Base-by-base conservation (phyloP, 345 rosid genomes). In the Murraya koenigii region DNA sequence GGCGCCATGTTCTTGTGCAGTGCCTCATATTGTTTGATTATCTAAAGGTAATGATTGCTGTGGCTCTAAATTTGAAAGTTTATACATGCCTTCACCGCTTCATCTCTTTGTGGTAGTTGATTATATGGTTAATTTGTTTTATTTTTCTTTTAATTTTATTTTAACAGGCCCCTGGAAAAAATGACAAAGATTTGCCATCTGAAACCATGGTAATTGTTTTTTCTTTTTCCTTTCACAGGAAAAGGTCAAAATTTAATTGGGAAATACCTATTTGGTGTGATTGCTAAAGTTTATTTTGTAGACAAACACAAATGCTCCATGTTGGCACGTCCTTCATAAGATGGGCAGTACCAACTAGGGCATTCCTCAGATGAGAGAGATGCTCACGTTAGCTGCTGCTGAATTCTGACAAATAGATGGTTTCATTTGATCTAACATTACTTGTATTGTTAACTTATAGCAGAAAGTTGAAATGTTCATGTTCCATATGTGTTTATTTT, bases 1-100 rank as follows among this genome's bases (percentile, higher is more conserved):
- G 98, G 23, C 94, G 98, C 69, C 98, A 96, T 82, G 84, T 96
- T 86, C 98, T 96, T 77, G 91, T 96, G 74, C 99, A 96, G 86
- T 92, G 99, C 87, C 97, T 96, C 80, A 94, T 94, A 82, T 77
- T 96, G 82, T 96, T 96, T 75, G 97, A 96, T 82, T 94, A 90
- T 84, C 87, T 96, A 75, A 94, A 88, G 98, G 98, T 96, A 88
- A 79, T 66, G 56, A 68, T 67, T 66, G 66, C 69, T 75, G 71
- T 33, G 67, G 78, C 28, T 69, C 62, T 75, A 32, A 33, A 67
- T 36, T 69, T 49, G 44, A 72, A 36, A 44, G 58, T 14, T 64
- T 52, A 38, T 66, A n/a, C 71, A 3, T 77, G 71, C 17, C 55
- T 78, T 73, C 19, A 68, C n/a, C 68, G 61, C 38, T 30, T 67